Percentiles rank a stretch among this genome's conserved stretches.
phyloP scores from a whole-genome alignment of 2,329 filamentous ascomycete species.

The Chaetomium sp. region DNA sequence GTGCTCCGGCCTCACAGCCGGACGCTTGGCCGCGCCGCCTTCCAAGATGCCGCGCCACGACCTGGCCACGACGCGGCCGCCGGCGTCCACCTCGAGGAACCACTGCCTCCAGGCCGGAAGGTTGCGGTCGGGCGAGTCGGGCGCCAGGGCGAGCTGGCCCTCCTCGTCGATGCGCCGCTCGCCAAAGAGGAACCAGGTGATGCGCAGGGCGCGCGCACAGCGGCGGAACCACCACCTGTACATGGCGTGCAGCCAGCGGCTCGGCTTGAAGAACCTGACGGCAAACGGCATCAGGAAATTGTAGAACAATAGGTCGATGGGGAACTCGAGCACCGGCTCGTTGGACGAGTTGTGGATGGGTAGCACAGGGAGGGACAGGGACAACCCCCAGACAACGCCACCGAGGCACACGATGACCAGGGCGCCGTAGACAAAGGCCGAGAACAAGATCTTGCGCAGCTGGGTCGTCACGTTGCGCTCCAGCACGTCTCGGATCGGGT shows the following conservation, averaged over 20 bases:
- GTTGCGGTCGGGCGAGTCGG: slow-evolving; percentile 39
- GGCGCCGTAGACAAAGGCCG: slow-evolving; percentile 91
- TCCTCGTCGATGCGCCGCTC: slow-evolving; percentile 82
- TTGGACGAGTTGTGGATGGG: slow-evolving; percentile 94
- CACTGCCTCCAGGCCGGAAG: slow-evolving; percentile 46
- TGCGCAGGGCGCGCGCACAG: slow-evolving; percentile 75
- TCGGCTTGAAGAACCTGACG: slow-evolving; percentile 81
- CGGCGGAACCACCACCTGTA: slow-evolving; percentile 96
- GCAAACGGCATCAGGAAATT: slow-evolving; percentile 93
- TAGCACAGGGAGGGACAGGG: slow-evolving; percentile 69
- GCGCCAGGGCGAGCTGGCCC: slow-evolving; percentile 59
- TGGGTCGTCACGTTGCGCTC: slow-evolving; percentile 92
- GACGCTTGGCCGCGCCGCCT: slow-evolving; percentile 50
- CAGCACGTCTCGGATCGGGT: slow-evolving; percentile 93
- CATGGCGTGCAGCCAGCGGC: slow-evolving; percentile 78
- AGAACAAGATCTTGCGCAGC: slow-evolving; percentile 93
- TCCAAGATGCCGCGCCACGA: slow-evolving; percentile 61
- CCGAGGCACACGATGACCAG: slow-evolving; percentile 91
- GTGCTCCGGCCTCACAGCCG: slow-evolving; percentile 38
- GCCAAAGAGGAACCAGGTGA: slow-evolving; percentile 93
- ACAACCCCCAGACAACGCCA: slow-evolving; percentile 92
- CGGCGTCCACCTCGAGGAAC: slow-evolving; percentile 52
- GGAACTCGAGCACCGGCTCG: slow-evolving; percentile 90
- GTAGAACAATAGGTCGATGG: slow-evolving; percentile 91
- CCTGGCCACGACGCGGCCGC: slow-evolving; percentile 51